These are phyloP conservation scores for Albatrellus ellisii DNA, from an alignment of 768 basidiomycete genomes.

Conservation along the genomic window DNA sequence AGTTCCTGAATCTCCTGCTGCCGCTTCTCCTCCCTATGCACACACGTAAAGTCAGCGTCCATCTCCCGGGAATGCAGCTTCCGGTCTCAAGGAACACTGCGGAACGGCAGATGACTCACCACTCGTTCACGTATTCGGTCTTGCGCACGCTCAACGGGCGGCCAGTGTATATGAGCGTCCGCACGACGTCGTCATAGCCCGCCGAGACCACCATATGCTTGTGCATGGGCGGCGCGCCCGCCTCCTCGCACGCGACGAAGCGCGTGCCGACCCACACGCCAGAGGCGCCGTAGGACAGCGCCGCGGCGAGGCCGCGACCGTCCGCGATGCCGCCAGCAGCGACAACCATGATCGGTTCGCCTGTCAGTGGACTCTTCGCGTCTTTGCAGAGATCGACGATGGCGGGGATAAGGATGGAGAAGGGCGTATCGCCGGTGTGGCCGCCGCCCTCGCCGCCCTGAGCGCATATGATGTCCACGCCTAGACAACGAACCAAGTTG, in stretches of 20 bases:
- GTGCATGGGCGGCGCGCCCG: conserved; percentile 63
- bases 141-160: conserved; percentile 73
- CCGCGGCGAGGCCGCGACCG: conserved; percentile 66
- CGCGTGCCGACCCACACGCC: conserved; percentile 86
- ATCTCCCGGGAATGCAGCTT: neutral
- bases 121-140: conserved; percentile 67
- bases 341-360: conserved; percentile 62
- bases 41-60: neutral
- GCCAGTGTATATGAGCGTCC: conserved; percentile 65
- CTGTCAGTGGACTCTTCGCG: conserved; percentile 62
- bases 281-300: conserved; percentile 66
- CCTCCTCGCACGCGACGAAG: conserved; percentile 73
- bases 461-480: conserved; percentile 86
- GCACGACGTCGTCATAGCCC: conserved; percentile 61
- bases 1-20: conserved; percentile 45
- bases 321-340: conserved; percentile 81
- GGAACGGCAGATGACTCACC: conserved; percentile 28
- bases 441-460: conserved; percentile 85
- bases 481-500: conserved; percentile 18
- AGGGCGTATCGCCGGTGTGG: conserved; percentile 75
- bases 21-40: conserved; percentile 45
- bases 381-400: conserved; percentile 68
- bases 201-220: conserved; percentile 56
- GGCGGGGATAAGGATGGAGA: conserved; percentile 72
- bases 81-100: neutral